Evolutionary conservation across 2,329 filamentous ascomycete species (phyloP).

Genomic region (Fusarium nisikadoi): DNA sequence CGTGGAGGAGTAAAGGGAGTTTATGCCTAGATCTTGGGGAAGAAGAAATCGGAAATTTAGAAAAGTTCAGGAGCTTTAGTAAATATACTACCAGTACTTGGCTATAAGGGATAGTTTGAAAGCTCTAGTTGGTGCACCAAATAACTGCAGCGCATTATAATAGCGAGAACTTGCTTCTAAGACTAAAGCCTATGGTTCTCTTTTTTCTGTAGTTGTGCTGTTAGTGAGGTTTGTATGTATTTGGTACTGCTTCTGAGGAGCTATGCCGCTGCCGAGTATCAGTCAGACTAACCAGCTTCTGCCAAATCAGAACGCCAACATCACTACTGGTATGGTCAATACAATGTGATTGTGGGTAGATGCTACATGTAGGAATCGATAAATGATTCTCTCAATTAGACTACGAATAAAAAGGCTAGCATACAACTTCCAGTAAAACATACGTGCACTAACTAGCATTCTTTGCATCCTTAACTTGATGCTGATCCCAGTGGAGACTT

Average conservation of each 20-base stretch:
- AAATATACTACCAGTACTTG: conserved; percentile 1
- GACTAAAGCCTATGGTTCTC: neutral
- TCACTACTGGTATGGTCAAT: neutral
- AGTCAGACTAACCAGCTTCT: neutral
- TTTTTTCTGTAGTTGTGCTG: neutral
- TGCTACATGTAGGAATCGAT: neutral
- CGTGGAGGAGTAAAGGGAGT: neutral
- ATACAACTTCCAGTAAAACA: conserved; percentile 20
- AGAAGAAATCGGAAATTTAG: conserved; percentile 2
- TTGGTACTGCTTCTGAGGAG: neutral
- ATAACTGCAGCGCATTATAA: neutral
- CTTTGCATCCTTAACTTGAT: conserved; percentile 8
- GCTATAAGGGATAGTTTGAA: neutral
- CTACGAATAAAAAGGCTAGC: conserved; percentile 4
- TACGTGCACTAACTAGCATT: neutral
- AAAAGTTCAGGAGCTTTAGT: conserved; percentile 1
- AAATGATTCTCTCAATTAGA: conserved; percentile 5
- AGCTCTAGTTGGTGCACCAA: neutral
- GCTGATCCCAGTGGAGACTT: neutral
- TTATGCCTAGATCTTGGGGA: neutral
- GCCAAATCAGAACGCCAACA: neutral
- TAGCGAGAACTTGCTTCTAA: neutral
- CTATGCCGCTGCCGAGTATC: conserved; percentile 3
- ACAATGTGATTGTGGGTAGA: neutral
- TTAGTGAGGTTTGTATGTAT: neutral